Percentiles rank a stretch among this genome's conserved stretches.
These are phyloP conservation scores for Hypomyces perniciosus DNA, from an alignment of 2,329 filamentous ascomycete species.

Conservation along the genomic window DNA sequence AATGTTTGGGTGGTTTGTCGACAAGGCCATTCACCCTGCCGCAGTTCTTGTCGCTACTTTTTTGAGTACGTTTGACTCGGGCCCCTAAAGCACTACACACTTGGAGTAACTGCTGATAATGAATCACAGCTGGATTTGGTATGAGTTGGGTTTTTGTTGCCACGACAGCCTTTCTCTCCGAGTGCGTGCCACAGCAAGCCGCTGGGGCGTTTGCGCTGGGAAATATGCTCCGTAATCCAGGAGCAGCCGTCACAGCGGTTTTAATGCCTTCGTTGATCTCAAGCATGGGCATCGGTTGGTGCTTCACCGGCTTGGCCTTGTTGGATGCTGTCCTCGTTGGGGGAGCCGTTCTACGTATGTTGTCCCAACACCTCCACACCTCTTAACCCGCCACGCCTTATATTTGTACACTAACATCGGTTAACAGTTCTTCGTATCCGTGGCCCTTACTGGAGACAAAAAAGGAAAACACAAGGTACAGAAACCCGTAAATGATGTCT, in stretches of 20 bases:
- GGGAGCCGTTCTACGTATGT: constrained; percentile 18
- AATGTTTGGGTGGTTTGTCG: constrained; percentile 37
- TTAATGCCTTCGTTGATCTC: constrained; percentile 28
- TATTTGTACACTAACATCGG: background rate
- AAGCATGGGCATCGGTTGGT: constrained; percentile 33
- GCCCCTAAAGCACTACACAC: no score
- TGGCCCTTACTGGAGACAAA: background rate
- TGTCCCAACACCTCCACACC: background rate
- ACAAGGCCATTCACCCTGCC: constrained; percentile 23
- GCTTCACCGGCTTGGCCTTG: constrained; percentile 32
- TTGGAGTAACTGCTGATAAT: background rate
- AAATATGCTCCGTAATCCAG: constrained; percentile 34
- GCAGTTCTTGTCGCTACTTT: constrained; percentile 25
- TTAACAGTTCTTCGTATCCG: background rate
- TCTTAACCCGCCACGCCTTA: background rate
- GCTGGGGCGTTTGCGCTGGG: constrained; percentile 35
- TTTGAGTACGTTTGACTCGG: constrained; percentile 19
- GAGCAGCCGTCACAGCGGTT: constrained; percentile 32
- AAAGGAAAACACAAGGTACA: background rate
- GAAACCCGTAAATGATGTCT: no score
- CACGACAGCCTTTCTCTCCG: constrained; percentile 35
- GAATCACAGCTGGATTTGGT: constrained; percentile 26
- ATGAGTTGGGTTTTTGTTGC: constrained; percentile 38
- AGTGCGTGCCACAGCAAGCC: constrained; percentile 32
- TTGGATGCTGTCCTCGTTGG: constrained; percentile 24